These are phyloP conservation scores for Esteya vermicola DNA, from an alignment of 2,329 filamentous ascomycete genomes.

Conservation along the genomic window DNA sequence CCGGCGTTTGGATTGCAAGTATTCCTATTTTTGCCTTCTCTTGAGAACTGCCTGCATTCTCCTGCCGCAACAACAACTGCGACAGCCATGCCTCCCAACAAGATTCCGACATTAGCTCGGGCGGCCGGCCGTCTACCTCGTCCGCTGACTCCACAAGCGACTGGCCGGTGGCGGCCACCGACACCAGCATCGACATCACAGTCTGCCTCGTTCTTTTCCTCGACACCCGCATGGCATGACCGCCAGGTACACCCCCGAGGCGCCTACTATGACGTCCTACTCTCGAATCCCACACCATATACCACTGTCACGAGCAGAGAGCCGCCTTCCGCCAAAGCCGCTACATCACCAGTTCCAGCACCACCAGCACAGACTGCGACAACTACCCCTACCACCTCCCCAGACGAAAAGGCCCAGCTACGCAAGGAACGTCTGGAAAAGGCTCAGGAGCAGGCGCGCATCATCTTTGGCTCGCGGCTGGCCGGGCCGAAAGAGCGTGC, in stretches of 20 bases:
- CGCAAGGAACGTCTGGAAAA: conserved; percentile 9
- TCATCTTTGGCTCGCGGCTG: conserved; percentile 72
- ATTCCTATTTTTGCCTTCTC: too few relatives aligned
- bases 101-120: too few relatives aligned
- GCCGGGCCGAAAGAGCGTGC: conserved; percentile 58
- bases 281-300: conserved; percentile 29
- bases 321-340: conserved; percentile 19
- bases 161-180: background rate
- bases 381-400: background rate
- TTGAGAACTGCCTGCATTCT: too few relatives aligned
- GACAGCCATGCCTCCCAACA: too few relatives aligned
- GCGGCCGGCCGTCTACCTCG: too few relatives aligned
- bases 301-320: conserved; percentile 27
- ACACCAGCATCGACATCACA: background rate
- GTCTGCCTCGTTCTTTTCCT: too few relatives aligned
- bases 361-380: background rate
- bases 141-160: too few relatives aligned
- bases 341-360: background rate
- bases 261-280: conserved; percentile 43
- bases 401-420: background rate
- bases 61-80: too few relatives aligned
- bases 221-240: background rate
- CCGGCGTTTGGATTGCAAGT: too few relatives aligned
- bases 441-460: conserved; percentile 38
- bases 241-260: conserved; percentile 37